These are phyloP conservation scores for Coemansia sp. DNA, from an alignment of 192 early-diverging fungal genomes.

Conservation along the genomic window DNA sequence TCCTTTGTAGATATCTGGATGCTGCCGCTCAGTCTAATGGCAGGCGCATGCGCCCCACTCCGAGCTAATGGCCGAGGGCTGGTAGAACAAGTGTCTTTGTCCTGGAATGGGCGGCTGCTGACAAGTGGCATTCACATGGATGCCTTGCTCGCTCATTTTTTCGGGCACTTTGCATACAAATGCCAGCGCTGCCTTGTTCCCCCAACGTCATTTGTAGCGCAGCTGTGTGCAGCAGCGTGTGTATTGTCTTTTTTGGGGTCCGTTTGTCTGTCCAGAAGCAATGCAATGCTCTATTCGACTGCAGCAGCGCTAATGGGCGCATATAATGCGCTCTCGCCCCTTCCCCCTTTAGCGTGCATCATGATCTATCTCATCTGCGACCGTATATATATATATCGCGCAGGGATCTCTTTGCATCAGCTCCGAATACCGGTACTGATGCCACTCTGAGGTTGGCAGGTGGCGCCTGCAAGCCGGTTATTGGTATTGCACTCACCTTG, in stretches of 20 bases:
- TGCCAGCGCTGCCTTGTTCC: neutral
- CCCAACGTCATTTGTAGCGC: neutral
- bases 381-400: neutral
- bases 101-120: neutral
- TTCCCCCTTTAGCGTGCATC: neutral
- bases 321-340: no score
- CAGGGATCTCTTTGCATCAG: neutral
- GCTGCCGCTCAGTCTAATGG: neutral
- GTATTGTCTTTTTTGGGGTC: neutral
- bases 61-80: conserved; percentile 6
- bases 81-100: neutral
- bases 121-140: neutral
- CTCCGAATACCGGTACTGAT: neutral
- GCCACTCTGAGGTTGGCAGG: neutral
- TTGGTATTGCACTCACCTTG: neutral
- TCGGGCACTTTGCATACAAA: conserved; percentile 1
- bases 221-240: neutral
- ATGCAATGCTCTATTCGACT: neutral
- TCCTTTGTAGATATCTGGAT: no score
- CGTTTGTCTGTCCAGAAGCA: neutral
- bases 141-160: neutral
- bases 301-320: no score
- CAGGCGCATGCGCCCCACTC: neutral
- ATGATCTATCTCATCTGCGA: neutral
- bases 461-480: neutral